Base-by-base conservation (phyloP, 192 early-diverging fungal species). In the Mortierella alpina region DNA sequence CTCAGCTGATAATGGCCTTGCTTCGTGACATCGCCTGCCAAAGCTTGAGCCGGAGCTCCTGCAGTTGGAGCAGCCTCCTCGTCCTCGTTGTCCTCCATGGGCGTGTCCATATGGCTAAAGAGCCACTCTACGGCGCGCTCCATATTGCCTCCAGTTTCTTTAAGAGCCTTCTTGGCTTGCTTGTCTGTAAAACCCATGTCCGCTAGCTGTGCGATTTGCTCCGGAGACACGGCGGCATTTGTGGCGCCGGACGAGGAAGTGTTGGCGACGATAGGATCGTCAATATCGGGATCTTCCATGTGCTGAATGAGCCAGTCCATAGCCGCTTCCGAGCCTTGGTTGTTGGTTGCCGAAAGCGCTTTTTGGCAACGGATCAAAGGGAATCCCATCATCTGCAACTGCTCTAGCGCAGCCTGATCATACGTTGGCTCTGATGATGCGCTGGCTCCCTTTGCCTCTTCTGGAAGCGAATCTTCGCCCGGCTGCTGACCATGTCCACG, bases 261-360 rank as follows among this genome's bases (percentile, higher is more conserved):
- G 10, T 59, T 52, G 1, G 40, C 56, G 14, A 68, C 78, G 59
- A 93, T 84, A n/a, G 94, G 94, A 18, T 69, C 86, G 83, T 96
- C 94, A 68, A 95, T 94, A 65, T 93, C 93, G 42, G 96, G 88
- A 85, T 98, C 98, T 39, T 99, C 98, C 94, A 98, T 97, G 69
- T 98, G 96, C 79, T 95, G 94, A 86, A 98, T 95, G 31, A 98
- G 68, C 97, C 97, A 98, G 72, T 91, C 91, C 94, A 97, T 96
- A 4, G 97, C 98, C 6, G 86, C 82, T 64, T 97, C 95, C 7
- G 91, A 86, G 14, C 92, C 95, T 45, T 87, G 84, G 75, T 95
- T 93, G 17, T 94, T 95, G 5, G 96, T 97, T 23, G 85, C 88
- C 48, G 91, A 74, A 46, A 98, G 77, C 0, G 97, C 98, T 72